Evolutionary conservation across 345 rosid species (phyloP).

Genomic region (Linum usitatissimum): DNA sequence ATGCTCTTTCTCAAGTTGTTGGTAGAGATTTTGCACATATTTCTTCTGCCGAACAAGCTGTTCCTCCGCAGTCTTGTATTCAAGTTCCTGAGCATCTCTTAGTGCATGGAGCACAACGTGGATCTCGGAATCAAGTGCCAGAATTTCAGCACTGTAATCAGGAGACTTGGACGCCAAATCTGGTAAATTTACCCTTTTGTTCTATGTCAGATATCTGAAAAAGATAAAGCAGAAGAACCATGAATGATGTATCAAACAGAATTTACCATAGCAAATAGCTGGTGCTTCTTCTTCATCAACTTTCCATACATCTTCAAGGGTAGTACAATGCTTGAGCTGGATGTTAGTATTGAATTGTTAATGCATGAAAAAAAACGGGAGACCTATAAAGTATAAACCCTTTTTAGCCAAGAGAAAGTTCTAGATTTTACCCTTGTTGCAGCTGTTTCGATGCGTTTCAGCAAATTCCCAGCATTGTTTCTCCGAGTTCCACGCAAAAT

Average conservation of each 20-base stretch:
- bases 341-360: constrained; percentile 20
- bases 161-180: constrained; percentile 26
- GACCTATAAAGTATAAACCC: too few relatives aligned
- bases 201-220: constrained; percentile 23
- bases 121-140: constrained; percentile 57
- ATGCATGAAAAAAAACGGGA: neutral
- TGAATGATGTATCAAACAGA: neutral
- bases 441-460: constrained; percentile 37
- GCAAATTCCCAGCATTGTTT: constrained; percentile 35
- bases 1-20: constrained; percentile 60
- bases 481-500: constrained; percentile 52
- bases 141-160: constrained; percentile 32
- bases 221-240: neutral
- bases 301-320: constrained; percentile 55
- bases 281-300: constrained; percentile 22
- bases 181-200: constrained; percentile 3
- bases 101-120: constrained; percentile 43
- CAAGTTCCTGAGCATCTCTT: constrained; percentile 45
- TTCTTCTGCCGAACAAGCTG: constrained; percentile 50
- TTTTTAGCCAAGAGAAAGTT: too few relatives aligned
- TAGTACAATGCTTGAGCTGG: constrained; percentile 55
- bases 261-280: constrained; percentile 35
- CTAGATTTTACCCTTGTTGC: constrained; percentile 42
- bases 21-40: constrained; percentile 41
- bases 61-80: constrained; percentile 56